A percentile compares a stretch with the other conserved stretches of the same genome.
Evolutionary conservation across 768 basidiomycete species (phyloP).

Genomic region (Sistotremastrum suecicum): DNA sequence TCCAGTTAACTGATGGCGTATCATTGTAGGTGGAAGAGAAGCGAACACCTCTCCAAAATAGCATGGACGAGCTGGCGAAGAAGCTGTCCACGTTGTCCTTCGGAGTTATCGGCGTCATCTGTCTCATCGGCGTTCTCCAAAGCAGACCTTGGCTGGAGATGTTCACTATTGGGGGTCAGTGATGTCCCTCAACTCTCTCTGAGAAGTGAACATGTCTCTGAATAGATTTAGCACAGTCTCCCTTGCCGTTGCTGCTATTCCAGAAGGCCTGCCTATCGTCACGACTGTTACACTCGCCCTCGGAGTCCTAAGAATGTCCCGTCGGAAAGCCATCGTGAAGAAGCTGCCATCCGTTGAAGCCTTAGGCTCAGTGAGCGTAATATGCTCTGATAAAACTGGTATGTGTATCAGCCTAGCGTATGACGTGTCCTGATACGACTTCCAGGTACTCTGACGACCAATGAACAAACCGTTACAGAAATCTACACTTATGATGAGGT

Average conservation of each 20-base stretch:
- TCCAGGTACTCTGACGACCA: constrained; percentile 79
- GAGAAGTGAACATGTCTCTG: neutral
- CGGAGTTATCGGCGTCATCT: constrained; percentile 88
- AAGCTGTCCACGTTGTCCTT: constrained; percentile 85
- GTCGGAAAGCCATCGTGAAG: constrained; percentile 92
- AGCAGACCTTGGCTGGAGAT: constrained; percentile 86
- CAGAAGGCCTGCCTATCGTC: constrained; percentile 92
- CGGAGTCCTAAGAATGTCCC: constrained; percentile 88
- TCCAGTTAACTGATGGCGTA: neutral
- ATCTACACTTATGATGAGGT: constrained; percentile 79
- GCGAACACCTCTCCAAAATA: constrained; percentile 81
- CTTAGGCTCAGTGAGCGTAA: constrained; percentile 89
- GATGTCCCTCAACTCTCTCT: neutral
- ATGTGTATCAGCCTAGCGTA: constrained; percentile 7
- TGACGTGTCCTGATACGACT: constrained; percentile 2
- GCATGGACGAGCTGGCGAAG: constrained; percentile 94
- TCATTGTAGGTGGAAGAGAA: constrained; percentile 56
- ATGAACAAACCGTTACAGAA: constrained; percentile 90
- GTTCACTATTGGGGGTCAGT: constrained; percentile 95
- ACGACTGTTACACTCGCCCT: constrained; percentile 94
- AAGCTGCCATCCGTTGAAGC: constrained; percentile 92
- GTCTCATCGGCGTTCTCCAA: constrained; percentile 79
- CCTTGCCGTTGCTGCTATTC: constrained; percentile 95
- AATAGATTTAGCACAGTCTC: constrained; percentile 47
- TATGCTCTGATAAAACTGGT: constrained; percentile 97